Conservation (phyloP, 208 protist species). For the Jaenimonas drosophilae region DNA sequence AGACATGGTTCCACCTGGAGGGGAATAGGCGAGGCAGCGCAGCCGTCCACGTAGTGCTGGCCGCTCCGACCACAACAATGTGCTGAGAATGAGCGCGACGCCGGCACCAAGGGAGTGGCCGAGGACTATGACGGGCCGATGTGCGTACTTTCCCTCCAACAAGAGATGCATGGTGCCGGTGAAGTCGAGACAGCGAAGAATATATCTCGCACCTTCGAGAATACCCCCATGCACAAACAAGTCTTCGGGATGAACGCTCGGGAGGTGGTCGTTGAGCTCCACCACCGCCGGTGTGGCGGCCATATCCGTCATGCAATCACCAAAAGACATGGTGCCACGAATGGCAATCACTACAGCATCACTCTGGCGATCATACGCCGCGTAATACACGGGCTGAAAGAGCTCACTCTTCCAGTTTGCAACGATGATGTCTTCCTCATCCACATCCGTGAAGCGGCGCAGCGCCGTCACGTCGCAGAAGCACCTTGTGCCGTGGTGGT, state of each 20-base stretch:
- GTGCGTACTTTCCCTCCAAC: conserved; percentile 18
- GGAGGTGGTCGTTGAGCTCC: conserved; percentile 13
- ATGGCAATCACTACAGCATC: conserved; percentile 69
- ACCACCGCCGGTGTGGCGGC: conserved; percentile 34
- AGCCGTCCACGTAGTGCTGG: conserved; percentile 39
- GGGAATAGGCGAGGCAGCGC: conserved; percentile 67
- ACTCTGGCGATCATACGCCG: conserved; percentile 37
- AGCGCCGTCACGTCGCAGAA: conserved; percentile 64
- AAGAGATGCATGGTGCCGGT: conserved; percentile 52
- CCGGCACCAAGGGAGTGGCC: conserved; percentile 86
- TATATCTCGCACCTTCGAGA: conserved; percentile 40
- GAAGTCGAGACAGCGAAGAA: conserved; percentile 36
- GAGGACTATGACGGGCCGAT: conserved; percentile 45
- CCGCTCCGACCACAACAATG: conserved; percentile 39
- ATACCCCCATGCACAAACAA: conserved; percentile 84
- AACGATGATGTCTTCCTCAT: conserved; percentile 59
- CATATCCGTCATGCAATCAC: conserved; percentile 79
- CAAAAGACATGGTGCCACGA: conserved; percentile 80
- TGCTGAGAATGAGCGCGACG: conserved; percentile 58
- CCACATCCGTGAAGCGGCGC: conserved; percentile 30
- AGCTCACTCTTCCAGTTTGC: conserved; percentile 58
- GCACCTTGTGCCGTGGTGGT: conserved; percentile 32
- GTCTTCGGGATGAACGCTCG: conserved; percentile 12
- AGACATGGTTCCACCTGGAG: conserved; percentile 67
- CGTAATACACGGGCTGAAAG: conserved; percentile 75